Evolutionary conservation across 495 filamentous ascomycete species (phyloP).

Genomic region (Neurospora cerealis): DNA sequence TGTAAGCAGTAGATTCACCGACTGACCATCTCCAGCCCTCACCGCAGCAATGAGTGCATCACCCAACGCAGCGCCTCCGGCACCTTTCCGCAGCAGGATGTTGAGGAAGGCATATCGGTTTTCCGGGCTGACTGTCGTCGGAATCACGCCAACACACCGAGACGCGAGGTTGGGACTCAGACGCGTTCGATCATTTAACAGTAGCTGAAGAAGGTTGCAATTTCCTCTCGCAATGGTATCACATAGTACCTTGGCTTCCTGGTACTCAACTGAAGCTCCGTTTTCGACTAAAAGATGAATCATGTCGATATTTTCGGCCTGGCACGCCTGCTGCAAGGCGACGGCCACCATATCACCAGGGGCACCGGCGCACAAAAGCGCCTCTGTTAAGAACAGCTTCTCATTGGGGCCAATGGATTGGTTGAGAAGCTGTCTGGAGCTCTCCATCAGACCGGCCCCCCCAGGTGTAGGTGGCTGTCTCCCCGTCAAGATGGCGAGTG

Average conservation of each 20-base stretch:
- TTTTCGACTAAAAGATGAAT: conserved; percentile 32
- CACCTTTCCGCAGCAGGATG: conserved; percentile 32
- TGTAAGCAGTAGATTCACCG: conserved; percentile 31
- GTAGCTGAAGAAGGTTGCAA: conserved; percentile 27
- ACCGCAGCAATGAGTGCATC: conserved; percentile 33
- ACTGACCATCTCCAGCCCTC: conserved; percentile 26
- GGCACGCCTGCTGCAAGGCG: conserved; percentile 28
- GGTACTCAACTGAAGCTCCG: conserved; percentile 36
- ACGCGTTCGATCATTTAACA: conserved; percentile 24
- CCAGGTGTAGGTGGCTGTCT: conserved; percentile 25
- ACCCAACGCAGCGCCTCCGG: conserved; percentile 24
- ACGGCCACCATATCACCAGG: conserved; percentile 27
- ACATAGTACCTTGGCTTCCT: conserved; percentile 28
- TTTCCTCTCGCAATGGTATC: conserved; percentile 27
- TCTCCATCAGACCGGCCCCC: conserved; percentile 27
- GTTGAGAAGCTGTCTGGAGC: conserved; percentile 28
- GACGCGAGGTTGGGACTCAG: conserved; percentile 32
- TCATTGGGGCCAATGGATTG: conserved; percentile 31
- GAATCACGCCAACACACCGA: conserved; percentile 31
- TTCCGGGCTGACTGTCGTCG: conserved; percentile 30
- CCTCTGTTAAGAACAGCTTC: conserved; percentile 32
- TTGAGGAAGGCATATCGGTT: conserved; percentile 29
- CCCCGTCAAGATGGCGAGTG: conserved; percentile 34
- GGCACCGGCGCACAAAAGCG: conserved; percentile 37
- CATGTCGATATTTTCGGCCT: conserved; percentile 34